Base-by-base conservation (phyloP, 129 eudicot genomes). In the Silybum marianum region DNA sequence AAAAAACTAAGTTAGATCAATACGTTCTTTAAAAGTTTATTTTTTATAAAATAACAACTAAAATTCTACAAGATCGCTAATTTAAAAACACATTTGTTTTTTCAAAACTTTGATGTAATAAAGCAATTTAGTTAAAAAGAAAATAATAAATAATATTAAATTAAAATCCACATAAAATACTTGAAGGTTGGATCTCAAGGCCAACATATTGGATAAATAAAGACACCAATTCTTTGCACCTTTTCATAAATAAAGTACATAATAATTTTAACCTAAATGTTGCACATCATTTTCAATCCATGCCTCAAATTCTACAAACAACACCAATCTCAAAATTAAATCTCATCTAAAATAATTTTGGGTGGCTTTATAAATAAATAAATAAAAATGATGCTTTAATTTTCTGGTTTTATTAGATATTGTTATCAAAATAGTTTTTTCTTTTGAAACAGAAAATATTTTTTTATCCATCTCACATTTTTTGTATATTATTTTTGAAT, bases 301-400 rank as follows among this genome's bases (percentile, higher is more conserved):
- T 30, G 26, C 82, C 76, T 79, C 82, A 69, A 69, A 69, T 42
- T 46, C 76, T 69, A 79, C 82, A 30, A 44, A 69, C 36, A 6
- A 46, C 82, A 69, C 82, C 76, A 79, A 79, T 79, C 82, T 79
- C 82, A 46, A 79, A 46, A 70, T 79, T 71, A 69, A 79, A 79
- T 79, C 82, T 28, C 71, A 51, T 58, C 26, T 36, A 25, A 42
- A 21, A 10, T 24, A 65, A 66, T 1, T 38, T 38, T 2, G 18
- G 26, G 13, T 22, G 6, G 16, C n/a, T 51, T 16, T 51, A 51
- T 9, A 2, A 3, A 5, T 58, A 18, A 48, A 13, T 14, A 14
- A 48, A 48, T 2, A 48, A 76, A 23, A 0, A 14, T 40, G 3
- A 2, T 25, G 6, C 14, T n/a, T 9, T 0, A 38, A 6, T 21